phyloP scores from a whole-genome alignment of 139 green algal genomes.

The Nannochloris sp. region DNA sequence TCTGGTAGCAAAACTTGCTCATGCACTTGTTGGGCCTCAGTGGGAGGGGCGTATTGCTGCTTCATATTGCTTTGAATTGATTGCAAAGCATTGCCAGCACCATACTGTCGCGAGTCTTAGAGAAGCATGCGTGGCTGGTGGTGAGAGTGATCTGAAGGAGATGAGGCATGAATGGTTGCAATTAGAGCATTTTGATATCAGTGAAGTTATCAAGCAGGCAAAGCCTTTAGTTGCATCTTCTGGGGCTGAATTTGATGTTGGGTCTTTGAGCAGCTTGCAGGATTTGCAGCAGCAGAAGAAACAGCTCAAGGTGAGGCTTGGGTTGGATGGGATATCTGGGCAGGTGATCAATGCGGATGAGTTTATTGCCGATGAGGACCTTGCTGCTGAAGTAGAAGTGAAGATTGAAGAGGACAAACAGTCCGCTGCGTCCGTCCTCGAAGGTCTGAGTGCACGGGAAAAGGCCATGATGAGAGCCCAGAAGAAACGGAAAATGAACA shows the following conservation, averaged over 20 bases:
- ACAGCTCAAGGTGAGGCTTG: constrained; percentile 59
- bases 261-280: constrained; percentile 22
- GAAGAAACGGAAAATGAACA: not conserved
- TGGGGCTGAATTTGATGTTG: constrained; percentile 41
- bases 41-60: constrained; percentile 80
- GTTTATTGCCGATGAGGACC: constrained; percentile 70
- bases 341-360: constrained; percentile 61
- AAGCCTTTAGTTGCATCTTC: constrained; percentile 65
- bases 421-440: constrained; percentile 43
- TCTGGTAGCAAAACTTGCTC: constrained; percentile 55
- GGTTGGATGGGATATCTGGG: constrained; percentile 45
- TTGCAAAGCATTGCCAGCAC: constrained; percentile 68
- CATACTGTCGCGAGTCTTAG: constrained; percentile 38
- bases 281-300: constrained; percentile 54
- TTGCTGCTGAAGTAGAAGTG: constrained; percentile 14
- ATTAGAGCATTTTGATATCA: constrained; percentile 52
- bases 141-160: not conserved
- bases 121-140: not conserved
- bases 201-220: constrained; percentile 56
- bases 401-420: constrained; percentile 6
- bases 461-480: constrained; percentile 41
- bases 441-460: constrained; percentile 57
- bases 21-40: constrained; percentile 47
- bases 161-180: not conserved
- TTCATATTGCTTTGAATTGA: constrained; percentile 56